Evolutionary conservation across 2,329 filamentous ascomycete species (phyloP).

Genomic region (Scleromitrula shiraiana): DNA sequence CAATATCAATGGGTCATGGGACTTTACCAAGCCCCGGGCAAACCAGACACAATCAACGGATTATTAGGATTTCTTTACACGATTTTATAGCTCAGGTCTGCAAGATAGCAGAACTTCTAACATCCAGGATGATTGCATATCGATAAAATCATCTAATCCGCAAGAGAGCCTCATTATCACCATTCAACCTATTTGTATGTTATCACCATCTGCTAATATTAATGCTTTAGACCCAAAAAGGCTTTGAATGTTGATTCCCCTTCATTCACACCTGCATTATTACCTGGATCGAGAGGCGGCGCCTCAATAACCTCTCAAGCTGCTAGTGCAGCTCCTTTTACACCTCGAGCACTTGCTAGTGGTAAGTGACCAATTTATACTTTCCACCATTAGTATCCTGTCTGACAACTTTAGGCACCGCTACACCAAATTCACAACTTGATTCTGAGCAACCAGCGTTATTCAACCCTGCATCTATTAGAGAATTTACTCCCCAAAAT

Average conservation of each 20-base stretch:
- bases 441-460: slow-evolving; percentile 33
- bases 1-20: too few relatives aligned
- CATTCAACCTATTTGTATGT: too few relatives aligned
- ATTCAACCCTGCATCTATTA: slow-evolving; percentile 50
- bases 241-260: slow-evolving; percentile 92
- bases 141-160: too few relatives aligned
- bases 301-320: slow-evolving; percentile 78
- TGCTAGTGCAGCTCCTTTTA: slow-evolving; percentile 82
- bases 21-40: too few relatives aligned
- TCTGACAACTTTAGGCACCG: slow-evolving; percentile 25
- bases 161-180: too few relatives aligned
- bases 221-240: slow-evolving; percentile 52
- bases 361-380: slow-evolving; percentile 19
- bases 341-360: slow-evolving; percentile 51
- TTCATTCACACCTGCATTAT: slow-evolving; percentile 71
- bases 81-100: too few relatives aligned
- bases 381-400: neutral
- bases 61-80: too few relatives aligned
- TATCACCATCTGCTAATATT: neutral
- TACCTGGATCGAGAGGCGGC: slow-evolving; percentile 50
- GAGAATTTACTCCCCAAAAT: slow-evolving; percentile 50
- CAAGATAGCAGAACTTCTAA: too few relatives aligned
- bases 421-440: slow-evolving; percentile 25
- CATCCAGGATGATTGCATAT: too few relatives aligned
- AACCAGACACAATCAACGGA: too few relatives aligned